Base-by-base conservation (phyloP, 805 yeast genomes). In the Clavispora carvajalis region DNA sequence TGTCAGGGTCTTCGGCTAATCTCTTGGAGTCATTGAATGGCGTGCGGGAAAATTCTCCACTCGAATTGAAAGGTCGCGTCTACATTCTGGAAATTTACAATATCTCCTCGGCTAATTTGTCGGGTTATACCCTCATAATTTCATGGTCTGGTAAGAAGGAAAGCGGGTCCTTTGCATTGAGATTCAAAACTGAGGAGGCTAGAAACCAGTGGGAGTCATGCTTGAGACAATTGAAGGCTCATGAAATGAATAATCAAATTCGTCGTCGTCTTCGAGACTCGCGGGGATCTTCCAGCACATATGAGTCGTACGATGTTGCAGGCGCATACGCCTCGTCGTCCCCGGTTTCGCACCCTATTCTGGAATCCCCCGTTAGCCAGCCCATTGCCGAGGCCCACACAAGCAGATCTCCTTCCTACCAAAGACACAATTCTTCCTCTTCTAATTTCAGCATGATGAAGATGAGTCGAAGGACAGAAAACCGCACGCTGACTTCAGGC, bases 61-160 rank as follows among this genome's bases (percentile, higher is more conserved):
- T 68, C 23, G 90, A 83, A 48, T 66, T 87, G 41, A 82, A 85
- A 60, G 96, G 95, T 9, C 71, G 95, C 41, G 87, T 88, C 13
- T 85, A 85, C 66, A 79, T 86, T 39, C 79, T 80, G 47, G 87
- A 85, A 53, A 67, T 69, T 44, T 69, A 67, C 51, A 69, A 67
- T 48, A 65, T 69, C 16, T 55, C 64, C 3, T 54, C 66, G 7
- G 59, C 70, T 2, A 59, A 63, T 44, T 48, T 34, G 58, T 47
- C 62, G n/a, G 80, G 82, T 5, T 79, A 80, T 54, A 74, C 77
- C 11, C 64, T 84, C 49, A 76, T 82, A 26, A 74, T 84, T 9
- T 76, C 85, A 12, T 85, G 93, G 93, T 78, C 81, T n/a, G 93
- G 95, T 7, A 79, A 82, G 38, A 81, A 79, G 53, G 97, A 90